Evolutionary conservation across 2,329 filamentous ascomycete genomes (phyloP).

Genomic region (Phoma sp.): DNA sequence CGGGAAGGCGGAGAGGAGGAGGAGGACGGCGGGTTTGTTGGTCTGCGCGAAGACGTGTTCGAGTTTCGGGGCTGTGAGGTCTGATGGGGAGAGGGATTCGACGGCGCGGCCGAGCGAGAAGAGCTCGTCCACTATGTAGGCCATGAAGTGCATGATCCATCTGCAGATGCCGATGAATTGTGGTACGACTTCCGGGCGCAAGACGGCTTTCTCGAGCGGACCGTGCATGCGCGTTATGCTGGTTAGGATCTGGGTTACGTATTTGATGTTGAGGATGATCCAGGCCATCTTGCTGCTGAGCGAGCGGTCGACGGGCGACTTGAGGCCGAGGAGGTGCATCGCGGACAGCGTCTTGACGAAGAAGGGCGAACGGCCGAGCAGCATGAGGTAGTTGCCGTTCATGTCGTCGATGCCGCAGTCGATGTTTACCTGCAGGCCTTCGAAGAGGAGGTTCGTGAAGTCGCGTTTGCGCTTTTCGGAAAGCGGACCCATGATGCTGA

Average conservation of each 20-base stretch:
- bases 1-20: conserved; percentile 45
- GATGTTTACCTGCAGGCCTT: conserved; percentile 59
- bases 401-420: conserved; percentile 81
- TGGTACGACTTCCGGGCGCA: conserved; percentile 45
- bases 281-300: conserved; percentile 77
- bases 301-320: conserved; percentile 52
- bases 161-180: conserved; percentile 70
- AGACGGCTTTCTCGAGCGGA: conserved; percentile 56
- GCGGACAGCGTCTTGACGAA: conserved; percentile 80
- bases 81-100: conserved; percentile 24
- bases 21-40: conserved; percentile 44
- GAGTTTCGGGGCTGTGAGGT: conserved; percentile 48
- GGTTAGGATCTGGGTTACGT: conserved; percentile 67
- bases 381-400: conserved; percentile 55
- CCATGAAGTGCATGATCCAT: conserved; percentile 75
- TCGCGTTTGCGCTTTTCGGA: conserved; percentile 36
- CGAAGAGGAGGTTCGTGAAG: conserved; percentile 71
- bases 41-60: conserved; percentile 35
- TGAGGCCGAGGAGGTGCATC: conserved; percentile 74
- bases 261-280: conserved; percentile 76
- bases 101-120: conserved; percentile 36
- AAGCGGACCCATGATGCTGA: conserved; percentile 48
- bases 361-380: conserved; percentile 63
- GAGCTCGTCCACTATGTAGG: conserved; percentile 63
- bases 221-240: conserved; percentile 57